A percentile compares a stretch with the other conserved stretches of the same genome.
Evolutionary conservation across 139 green algal species (phyloP).

Genomic region (Dunaliella sp.): DNA sequence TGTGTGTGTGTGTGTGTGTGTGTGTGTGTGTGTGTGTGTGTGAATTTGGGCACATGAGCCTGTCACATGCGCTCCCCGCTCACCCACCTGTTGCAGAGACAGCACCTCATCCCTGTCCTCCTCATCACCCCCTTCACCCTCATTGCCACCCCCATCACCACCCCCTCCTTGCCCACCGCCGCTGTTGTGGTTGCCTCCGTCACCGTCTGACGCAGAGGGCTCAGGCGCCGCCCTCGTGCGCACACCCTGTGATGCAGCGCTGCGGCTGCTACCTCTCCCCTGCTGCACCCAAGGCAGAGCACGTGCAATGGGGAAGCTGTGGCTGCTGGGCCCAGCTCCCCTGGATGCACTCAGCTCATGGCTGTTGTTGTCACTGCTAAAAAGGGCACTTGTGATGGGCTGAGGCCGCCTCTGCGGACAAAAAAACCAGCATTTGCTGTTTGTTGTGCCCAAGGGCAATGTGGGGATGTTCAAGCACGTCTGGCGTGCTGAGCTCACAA

Average conservation of each 20-base stretch:
- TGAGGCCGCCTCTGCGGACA: not conserved
- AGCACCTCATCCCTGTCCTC: constrained; percentile 52
- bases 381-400: not conserved
- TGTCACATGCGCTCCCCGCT: not conserved
- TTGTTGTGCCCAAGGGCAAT: too few species aligned
- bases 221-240: not conserved
- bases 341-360: not conserved
- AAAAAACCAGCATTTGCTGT: too few species aligned
- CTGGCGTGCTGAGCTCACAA: not conserved
- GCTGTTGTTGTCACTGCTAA: not conserved
- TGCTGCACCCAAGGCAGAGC: not conserved
- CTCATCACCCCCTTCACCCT: constrained; percentile 19
- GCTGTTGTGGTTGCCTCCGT: constrained; percentile 12
- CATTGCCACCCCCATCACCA: constrained; percentile 29
- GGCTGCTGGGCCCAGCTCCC: not conserved
- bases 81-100: constrained; percentile 43
- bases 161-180: constrained; percentile 23
- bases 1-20: not conserved
- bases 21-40: not conserved
- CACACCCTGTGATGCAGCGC: not conserved
- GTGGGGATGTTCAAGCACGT: not conserved
- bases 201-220: not conserved
- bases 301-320: not conserved
- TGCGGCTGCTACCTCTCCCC: too few species aligned
- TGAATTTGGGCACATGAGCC: not conserved